A percentile compares a stretch with the other conserved stretches of the same genome.
Evolutionary conservation across 2,329 filamentous ascomycete species (phyloP).

Genomic region (Colletotrichum kahawae): DNA sequence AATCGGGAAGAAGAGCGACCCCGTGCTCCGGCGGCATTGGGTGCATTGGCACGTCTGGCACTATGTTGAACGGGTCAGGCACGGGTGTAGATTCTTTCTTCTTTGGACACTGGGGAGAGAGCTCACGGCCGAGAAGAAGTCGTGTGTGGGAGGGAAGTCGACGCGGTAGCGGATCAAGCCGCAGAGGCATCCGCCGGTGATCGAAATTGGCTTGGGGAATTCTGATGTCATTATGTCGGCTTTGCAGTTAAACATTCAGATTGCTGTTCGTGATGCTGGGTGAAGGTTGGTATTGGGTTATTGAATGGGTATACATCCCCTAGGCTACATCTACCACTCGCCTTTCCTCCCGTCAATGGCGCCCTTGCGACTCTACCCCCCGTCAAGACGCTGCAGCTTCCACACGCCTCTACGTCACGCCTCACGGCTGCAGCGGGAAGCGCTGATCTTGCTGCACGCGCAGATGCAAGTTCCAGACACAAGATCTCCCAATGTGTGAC

Average conservation of each 20-base stretch:
- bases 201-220: conserved; percentile 26
- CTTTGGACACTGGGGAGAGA: neutral
- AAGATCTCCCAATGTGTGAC: neutral
- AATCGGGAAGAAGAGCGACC: conserved; percentile 46
- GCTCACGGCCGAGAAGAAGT: conserved; percentile 42
- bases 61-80: neutral
- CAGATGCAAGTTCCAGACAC: neutral
- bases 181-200: conserved; percentile 55
- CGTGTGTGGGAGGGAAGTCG: conserved; percentile 48
- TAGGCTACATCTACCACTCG: neutral
- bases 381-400: neutral
- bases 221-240: neutral
- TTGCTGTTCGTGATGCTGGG: neutral
- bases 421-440: neutral
- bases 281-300: neutral
- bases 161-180: conserved; percentile 52
- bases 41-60: conserved; percentile 55
- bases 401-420: neutral
- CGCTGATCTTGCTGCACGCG: neutral
- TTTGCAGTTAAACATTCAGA: neutral
- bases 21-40: conserved; percentile 57
- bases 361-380: conserved; percentile 24
- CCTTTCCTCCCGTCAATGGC: conserved; percentile 28
- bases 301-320: neutral
- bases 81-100: neutral